Conservation (phyloP, 371 early-diverging fungal genomes). For the Gilbertella persicaria region DNA sequence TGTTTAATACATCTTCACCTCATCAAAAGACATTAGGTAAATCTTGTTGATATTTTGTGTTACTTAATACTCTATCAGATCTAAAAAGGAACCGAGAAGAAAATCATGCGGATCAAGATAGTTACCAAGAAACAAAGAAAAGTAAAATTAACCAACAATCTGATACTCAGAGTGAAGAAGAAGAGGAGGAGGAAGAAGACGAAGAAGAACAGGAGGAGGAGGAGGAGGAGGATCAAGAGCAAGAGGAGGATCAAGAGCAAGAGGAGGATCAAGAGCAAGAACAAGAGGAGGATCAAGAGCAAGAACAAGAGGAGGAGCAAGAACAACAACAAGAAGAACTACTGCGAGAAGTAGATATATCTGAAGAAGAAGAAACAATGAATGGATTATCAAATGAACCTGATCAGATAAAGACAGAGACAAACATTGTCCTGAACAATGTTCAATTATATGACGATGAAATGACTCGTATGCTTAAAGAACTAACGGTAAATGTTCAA, state of each 20-base stretch:
- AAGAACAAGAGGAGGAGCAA: constrained; percentile 1
- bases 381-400: no score
- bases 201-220: constrained; percentile 2
- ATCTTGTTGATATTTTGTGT: no score
- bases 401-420: no score
- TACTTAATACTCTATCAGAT: no score
- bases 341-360: neutral
- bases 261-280: neutral
- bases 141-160: no score
- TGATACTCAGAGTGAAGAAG: neutral
- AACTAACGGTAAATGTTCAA: constrained; percentile 1
- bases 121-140: neutral
- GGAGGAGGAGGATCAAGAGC: constrained; percentile 1
- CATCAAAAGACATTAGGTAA: no score
- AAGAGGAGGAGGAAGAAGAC: constrained; percentile 11
- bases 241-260: neutral
- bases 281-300: neutral
- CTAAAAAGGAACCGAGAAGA: neutral
- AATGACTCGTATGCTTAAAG: neutral
- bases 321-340: neutral
- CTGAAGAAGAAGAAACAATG: neutral
- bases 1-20: constrained; percentile 2
- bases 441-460: neutral
- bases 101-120: neutral
- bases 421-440: no score